phyloP scores from a whole-genome alignment of 2,329 filamentous ascomycete species.

The Botryotinia calthae region DNA sequence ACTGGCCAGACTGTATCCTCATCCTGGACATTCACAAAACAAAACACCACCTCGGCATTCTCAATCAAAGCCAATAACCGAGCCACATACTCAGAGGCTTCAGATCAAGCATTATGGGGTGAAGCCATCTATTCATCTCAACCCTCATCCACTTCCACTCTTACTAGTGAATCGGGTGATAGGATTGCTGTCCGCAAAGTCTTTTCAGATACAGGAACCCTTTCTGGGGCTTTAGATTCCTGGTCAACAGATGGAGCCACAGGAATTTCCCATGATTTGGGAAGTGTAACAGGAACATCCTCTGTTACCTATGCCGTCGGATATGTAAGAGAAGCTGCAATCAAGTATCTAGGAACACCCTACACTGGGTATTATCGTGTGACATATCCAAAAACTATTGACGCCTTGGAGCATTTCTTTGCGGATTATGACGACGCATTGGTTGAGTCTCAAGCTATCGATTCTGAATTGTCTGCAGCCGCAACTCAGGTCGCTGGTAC shows the following conservation, averaged over 20 bases:
- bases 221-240: conserved; percentile 46
- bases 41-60: conserved; percentile 21
- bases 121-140: conserved; percentile 20
- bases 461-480: conserved; percentile 18
- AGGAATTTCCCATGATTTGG: conserved; percentile 51
- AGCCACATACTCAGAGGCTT: conserved; percentile 18
- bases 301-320: conserved; percentile 26
- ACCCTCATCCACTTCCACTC: conserved; percentile 15
- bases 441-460: conserved; percentile 12
- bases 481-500: conserved; percentile 16
- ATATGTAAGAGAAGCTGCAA: conserved; percentile 22
- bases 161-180: conserved; percentile 21
- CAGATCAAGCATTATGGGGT: conserved; percentile 23
- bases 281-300: conserved; percentile 41
- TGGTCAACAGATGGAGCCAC: conserved; percentile 48
- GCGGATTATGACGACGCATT: conserved; percentile 21
- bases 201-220: conserved; percentile 45
- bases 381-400: conserved; percentile 15
- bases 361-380: conserved; percentile 25
- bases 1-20: conserved; percentile 32
- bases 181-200: conserved; percentile 44
- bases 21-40: conserved; percentile 21
- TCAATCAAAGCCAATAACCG: conserved; percentile 14
- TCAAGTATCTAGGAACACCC: conserved; percentile 28
- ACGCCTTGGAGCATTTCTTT: conserved; percentile 24